These are phyloP conservation scores for Xanthoconium purpureum DNA, from an alignment of 768 basidiomycete genomes.

Conservation along the genomic window DNA sequence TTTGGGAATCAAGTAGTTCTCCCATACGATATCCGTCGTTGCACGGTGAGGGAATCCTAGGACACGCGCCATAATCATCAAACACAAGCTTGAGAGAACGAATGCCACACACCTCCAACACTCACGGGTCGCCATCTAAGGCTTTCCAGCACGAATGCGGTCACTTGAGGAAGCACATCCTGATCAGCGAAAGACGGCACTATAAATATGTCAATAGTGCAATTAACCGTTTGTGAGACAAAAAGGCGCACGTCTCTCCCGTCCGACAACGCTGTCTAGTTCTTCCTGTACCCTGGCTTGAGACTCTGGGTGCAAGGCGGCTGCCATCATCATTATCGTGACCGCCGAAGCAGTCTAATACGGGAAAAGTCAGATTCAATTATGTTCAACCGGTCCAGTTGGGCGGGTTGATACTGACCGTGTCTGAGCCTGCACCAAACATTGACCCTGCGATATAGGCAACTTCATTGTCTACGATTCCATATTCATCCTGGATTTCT, in stretches of 20 bases:
- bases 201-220: slow-evolving; percentile 3
- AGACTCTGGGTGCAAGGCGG: slow-evolving; percentile 48
- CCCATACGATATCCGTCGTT: slow-evolving; percentile 50
- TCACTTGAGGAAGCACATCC: slow-evolving; percentile 33
- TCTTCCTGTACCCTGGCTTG: slow-evolving; percentile 51
- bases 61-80: slow-evolving; percentile 20
- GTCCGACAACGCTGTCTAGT: slow-evolving; percentile 49
- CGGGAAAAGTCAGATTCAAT: background rate
- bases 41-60: slow-evolving; percentile 58
- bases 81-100: background rate
- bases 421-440: slow-evolving; percentile 43
- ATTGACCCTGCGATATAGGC: slow-evolving; percentile 41
- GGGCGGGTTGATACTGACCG: slow-evolving; percentile 24
- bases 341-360: slow-evolving; percentile 44
- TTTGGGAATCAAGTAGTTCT: slow-evolving; percentile 37
- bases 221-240: background rate
- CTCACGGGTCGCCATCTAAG: slow-evolving; percentile 39
- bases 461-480: slow-evolving; percentile 33
- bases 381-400: background rate
- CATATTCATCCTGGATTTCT: slow-evolving; percentile 34
- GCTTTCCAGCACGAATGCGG: slow-evolving; percentile 36
- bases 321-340: slow-evolving; percentile 52
- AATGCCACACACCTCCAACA: slow-evolving; percentile 21
- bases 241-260: slow-evolving; percentile 24
- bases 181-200: slow-evolving; percentile 38